phyloP scores from a whole-genome alignment of 768 basidiomycete genomes.

The Rhizopogon roseolus region DNA sequence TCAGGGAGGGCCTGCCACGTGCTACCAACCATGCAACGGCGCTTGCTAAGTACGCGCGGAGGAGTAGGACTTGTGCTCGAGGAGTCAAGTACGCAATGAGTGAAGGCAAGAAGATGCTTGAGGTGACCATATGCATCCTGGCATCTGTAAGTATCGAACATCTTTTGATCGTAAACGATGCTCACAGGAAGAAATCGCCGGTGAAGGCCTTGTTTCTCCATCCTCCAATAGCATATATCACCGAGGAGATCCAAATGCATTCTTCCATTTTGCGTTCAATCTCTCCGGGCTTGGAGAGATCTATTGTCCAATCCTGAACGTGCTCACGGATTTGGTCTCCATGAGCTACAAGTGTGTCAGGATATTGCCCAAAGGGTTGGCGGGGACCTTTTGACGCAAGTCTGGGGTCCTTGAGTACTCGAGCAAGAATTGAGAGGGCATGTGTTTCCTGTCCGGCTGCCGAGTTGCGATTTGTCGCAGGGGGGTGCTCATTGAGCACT shows the following conservation, averaged over 20 bases:
- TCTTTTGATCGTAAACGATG: background rate
- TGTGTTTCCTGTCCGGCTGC: slow-evolving; percentile 12
- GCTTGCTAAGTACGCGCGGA: slow-evolving; percentile 23
- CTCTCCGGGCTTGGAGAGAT: slow-evolving; percentile 29
- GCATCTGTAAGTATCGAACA: background rate
- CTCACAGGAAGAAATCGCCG: slow-evolving; percentile 48
- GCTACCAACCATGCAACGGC: slow-evolving; percentile 23
- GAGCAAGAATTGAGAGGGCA: slow-evolving; percentile 46
- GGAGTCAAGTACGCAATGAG: slow-evolving; percentile 14
- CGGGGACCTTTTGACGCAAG: slow-evolving; percentile 11
- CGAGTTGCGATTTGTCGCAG: background rate
- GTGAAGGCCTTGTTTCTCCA: slow-evolving; percentile 39
- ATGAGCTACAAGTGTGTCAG: background rate
- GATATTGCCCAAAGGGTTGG: slow-evolving; percentile 19
- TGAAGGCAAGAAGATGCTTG: slow-evolving; percentile 23
- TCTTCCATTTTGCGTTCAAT: slow-evolving; percentile 58
- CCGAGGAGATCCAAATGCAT: slow-evolving; percentile 46
- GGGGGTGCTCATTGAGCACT: slow-evolving; percentile 1
- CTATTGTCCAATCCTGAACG: slow-evolving; percentile 40
- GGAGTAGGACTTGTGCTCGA: slow-evolving; percentile 18
- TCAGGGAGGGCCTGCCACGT: slow-evolving; percentile 24
- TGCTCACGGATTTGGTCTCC: slow-evolving; percentile 7
- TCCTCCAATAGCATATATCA: slow-evolving; percentile 55
- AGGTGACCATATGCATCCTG: slow-evolving; percentile 29
- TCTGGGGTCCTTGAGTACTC: slow-evolving; percentile 43